Evolutionary conservation across 306 rosid genomes (phyloP).

Genomic region (Casuarina equisetifolia): DNA sequence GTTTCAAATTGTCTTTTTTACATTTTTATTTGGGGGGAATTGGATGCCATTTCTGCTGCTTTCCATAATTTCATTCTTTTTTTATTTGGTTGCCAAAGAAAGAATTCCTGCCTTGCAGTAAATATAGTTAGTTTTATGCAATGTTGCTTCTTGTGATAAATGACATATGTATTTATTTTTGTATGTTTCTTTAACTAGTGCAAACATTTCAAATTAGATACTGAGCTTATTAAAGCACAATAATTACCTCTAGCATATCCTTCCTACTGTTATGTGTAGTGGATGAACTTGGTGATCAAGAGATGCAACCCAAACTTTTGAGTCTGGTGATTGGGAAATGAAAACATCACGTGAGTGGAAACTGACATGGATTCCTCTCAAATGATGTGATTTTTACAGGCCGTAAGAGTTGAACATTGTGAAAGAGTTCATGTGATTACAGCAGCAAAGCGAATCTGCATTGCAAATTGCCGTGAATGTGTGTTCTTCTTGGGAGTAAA

Average conservation of each 20-base stretch:
- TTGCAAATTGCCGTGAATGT: conserved; percentile 98
- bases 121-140: background rate
- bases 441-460: conserved; percentile 84
- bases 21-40: background rate
- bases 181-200: background rate
- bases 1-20: background rate
- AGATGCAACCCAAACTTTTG: background rate
- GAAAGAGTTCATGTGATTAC: conserved; percentile 97
- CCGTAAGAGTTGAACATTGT: conserved; percentile 94
- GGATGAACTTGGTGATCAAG: background rate
- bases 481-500: conserved; percentile 89
- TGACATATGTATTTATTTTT: background rate
- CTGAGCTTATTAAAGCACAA: background rate
- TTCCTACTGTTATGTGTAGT: conserved; percentile 3
- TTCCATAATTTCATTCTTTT: background rate
- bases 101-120: background rate
- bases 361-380: background rate
- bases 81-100: background rate
- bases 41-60: background rate
- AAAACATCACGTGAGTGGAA: conserved; percentile 11
- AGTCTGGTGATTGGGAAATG: background rate
- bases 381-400: conserved; percentile 55
- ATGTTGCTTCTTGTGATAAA: background rate
- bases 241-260: background rate
- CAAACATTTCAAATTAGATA: background rate